Conservation (phyloP, 164 flowering plant genomes). For the Kingdonia uniflora region DNA sequence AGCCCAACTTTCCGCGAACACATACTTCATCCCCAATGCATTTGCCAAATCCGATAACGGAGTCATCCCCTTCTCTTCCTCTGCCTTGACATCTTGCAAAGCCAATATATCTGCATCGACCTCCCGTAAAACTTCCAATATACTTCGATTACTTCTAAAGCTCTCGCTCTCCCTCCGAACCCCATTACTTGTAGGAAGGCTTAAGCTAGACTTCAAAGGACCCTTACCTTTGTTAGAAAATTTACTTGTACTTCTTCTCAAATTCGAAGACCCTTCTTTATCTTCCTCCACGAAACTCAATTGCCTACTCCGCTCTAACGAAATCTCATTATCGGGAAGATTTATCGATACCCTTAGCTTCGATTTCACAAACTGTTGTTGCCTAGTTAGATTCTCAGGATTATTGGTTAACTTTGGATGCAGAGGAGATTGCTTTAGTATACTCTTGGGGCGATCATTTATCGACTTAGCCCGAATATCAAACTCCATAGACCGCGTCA, state of each 20-base stretch:
- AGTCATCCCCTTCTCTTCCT: constrained; percentile 77
- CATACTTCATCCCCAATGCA: constrained; percentile 83
- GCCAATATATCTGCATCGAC: constrained; percentile 82
- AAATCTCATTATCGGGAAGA: constrained; percentile 85
- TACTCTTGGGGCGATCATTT: constrained; percentile 47
- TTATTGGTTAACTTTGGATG: constrained; percentile 14
- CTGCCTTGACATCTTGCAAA: constrained; percentile 90
- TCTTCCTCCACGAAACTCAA: constrained; percentile 23
- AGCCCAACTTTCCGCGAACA: constrained; percentile 98
- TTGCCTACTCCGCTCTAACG: constrained; percentile 38
- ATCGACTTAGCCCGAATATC: constrained; percentile 15
- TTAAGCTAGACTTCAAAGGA: constrained; percentile 41
- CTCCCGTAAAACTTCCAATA: constrained; percentile 65
- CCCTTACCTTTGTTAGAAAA: constrained; percentile 25
- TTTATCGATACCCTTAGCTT: constrained; percentile 67
- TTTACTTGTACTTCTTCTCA: constrained; percentile 12
- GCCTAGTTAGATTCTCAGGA: constrained; percentile 15
- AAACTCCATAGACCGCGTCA: constrained; percentile 11
- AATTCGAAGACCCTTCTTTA: constrained; percentile 16
- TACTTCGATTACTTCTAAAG: constrained; percentile 32
- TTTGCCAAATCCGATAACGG: constrained; percentile 84
- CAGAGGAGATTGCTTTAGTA: constrained; percentile 62
- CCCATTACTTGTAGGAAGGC: constrained; percentile 26
- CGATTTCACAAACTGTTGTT: constrained; percentile 24
- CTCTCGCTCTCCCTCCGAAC: constrained; percentile 15